Percentiles rank a stretch among this genome's conserved stretches.
These are phyloP conservation scores for Penicillium sp. DNA, from an alignment of 2,329 filamentous ascomycete genomes.

Conservation along the genomic window DNA sequence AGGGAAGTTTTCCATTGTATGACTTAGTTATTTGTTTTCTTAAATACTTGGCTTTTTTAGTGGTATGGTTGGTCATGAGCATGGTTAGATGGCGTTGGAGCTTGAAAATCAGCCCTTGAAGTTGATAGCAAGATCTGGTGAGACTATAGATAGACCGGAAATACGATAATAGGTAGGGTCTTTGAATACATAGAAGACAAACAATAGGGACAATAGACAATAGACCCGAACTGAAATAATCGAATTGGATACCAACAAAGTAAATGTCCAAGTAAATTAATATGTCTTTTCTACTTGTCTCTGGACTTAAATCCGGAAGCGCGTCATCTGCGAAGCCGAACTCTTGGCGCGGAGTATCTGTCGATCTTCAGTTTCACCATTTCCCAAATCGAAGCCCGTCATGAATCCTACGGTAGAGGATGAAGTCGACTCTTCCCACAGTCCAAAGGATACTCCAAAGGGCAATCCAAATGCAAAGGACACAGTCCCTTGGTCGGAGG, in stretches of 20 bases:
- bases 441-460: neutral
- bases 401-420: slow-evolving; percentile 7
- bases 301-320: neutral
- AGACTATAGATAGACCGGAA: neutral
- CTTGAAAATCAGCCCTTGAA: neutral
- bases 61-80: neutral
- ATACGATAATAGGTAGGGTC: neutral
- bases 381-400: neutral
- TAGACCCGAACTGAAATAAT: neutral
- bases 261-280: no score
- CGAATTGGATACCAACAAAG: neutral
- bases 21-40: slow-evolving; percentile 2
- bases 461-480: neutral
- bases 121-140: neutral
- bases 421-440: neutral
- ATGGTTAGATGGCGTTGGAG: slow-evolving; percentile 8
- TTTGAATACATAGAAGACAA: neutral
- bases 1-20: slow-evolving; percentile 9
- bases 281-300: neutral
- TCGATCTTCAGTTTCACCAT: slow-evolving; percentile 13
- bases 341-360: slow-evolving; percentile 21
- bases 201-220: neutral
- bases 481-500: slow-evolving; percentile 17
- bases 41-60: neutral
- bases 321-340: slow-evolving; percentile 1